Base-by-base conservation (phyloP, 305 asterid species). In the Fraxinus dipetala region DNA sequence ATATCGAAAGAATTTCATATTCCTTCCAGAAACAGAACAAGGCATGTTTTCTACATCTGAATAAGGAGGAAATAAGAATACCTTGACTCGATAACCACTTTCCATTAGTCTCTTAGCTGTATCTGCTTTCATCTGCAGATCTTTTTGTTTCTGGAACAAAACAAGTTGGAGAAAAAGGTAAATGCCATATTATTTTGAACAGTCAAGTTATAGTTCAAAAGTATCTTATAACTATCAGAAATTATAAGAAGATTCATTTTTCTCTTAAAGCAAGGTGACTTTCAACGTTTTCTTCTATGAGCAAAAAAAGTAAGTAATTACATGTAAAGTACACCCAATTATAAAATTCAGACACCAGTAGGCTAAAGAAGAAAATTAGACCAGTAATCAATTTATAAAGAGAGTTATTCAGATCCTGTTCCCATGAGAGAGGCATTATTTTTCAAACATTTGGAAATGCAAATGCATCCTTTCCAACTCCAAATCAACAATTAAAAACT, bases 11-110 rank as follows among this genome's bases (percentile, higher is more conserved):
- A 1, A 5, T 2, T 32, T 16, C 80, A 43, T 72, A 63, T 61
- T 73, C 6, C 63, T 70, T 31, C 40, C 18, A 14, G 78, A 28
- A 73, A 73, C 34, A 54, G 77, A 54, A 43, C 78, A 35, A 78
- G 51, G 61, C 40, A 61, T 22, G 35, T 43, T 78, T 84, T 84
- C 79, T 69, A 32, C 75, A 69, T 59, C 72, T 18, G 16, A 40
- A 51, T 45, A 34, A 34, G 51, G 70, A 51, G 26, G 30, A 51
- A 63, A 80, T 72, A 78, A 31, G 48, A 81, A 82, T 89, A 93
- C 99, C 97, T 94, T 94, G 84, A 95, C 97, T 30, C 97, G 92
- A 89, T 91, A 84, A 56, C 97, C 96, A 51, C 88, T 89, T 79
- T 94, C 98, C 93, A 94, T 85, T 77, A 93, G 93, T 89, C 96